Base-by-base conservation (phyloP, 164 flowering plant genomes). In the Vitis amurensis region DNA sequence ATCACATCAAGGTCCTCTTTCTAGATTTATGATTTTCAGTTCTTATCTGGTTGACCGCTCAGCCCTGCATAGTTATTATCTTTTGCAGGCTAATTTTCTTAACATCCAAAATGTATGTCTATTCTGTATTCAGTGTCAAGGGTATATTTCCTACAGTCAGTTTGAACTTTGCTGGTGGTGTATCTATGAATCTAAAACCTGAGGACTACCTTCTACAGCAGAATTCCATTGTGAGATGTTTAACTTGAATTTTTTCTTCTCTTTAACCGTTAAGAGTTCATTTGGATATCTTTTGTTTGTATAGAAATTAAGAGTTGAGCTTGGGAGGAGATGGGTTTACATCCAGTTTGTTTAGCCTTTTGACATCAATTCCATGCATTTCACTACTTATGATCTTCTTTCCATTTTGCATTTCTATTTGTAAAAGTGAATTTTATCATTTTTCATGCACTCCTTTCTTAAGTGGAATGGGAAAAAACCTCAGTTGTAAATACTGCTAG, bases 161-260 rank as follows among this genome's bases (percentile, higher is more conserved):
- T 53, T 80, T 96, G 11, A 91, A 88, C 77, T 93, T 96, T 74
- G 88, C 85, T 62, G 97, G 97, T 62, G 86, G 85, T 61, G 98
- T 92, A 73, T 76, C 97, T 57, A 73, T 96, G 94, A 57, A 76
- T 55, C 76, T 93, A 63, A 82, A 75, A 67, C 97, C 98, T 13
- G 85, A 88, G 67, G 97, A 93, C 75, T 96, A 96, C 75, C 97
- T 88, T 72, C 57, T 87, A 61, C 86, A 82, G 77, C 83, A 89
- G 76, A 86, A 80, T 60, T 81, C 84, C 50, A 61, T 82, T 23
- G 99, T 93, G 72, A 90, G 98, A 82, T 61, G 1, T 50, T 67
- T 48, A 58, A 63, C 7, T 59, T 59, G 0, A 37, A 37, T 37
- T 37, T 37, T 31, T 37, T 6, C 44, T 37, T 37, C 44, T 37